Conservation (phyloP, 1,284 basidiomycete species). For the Melampsora americana region DNA sequence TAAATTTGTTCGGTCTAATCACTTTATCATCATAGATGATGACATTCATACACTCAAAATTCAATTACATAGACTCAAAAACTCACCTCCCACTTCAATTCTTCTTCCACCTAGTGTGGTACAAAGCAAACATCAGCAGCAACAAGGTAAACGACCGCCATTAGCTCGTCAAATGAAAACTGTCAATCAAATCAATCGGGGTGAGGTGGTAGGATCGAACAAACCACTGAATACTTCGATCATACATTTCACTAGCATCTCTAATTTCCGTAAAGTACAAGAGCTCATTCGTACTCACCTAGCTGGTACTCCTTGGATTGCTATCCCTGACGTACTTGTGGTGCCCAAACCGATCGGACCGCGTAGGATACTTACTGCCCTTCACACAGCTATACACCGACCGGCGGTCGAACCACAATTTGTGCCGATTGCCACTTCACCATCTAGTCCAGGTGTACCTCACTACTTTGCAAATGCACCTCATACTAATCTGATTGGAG, state of each 20-base stretch:
- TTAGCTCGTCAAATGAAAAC: conserved; percentile 33
- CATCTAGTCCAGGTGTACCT: conserved; percentile 55
- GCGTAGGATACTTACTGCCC: conserved; percentile 77
- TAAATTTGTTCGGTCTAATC: conserved; percentile 28
- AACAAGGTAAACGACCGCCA: conserved; percentile 25
- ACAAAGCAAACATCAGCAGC: conserved; percentile 8
- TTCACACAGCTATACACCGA: conserved; percentile 78
- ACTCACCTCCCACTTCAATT: conserved; percentile 14
- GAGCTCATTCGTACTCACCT: conserved; percentile 74
- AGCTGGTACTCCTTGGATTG: conserved; percentile 54
- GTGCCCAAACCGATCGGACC: conserved; percentile 93
- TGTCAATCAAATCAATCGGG: conserved; percentile 22
- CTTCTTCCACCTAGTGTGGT: conserved; percentile 12
- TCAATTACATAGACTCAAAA: conserved; percentile 27
- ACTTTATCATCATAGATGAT: conserved; percentile 43
- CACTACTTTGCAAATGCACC: conserved; percentile 47
- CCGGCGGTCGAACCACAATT: conserved; percentile 85
- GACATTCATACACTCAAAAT: conserved; percentile 24
- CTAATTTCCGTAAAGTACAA: conserved; percentile 80
- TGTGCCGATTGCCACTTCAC: conserved; percentile 84
- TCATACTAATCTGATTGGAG: conserved; percentile 2
- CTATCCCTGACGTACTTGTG: conserved; percentile 76
- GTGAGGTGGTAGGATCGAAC: conserved; percentile 30
- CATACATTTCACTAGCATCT: conserved; percentile 82
- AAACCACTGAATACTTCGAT: conserved; percentile 58